These are phyloP conservation scores for Wickerhamiella bombiphila DNA, from an alignment of 805 yeast species.

Conservation along the genomic window DNA sequence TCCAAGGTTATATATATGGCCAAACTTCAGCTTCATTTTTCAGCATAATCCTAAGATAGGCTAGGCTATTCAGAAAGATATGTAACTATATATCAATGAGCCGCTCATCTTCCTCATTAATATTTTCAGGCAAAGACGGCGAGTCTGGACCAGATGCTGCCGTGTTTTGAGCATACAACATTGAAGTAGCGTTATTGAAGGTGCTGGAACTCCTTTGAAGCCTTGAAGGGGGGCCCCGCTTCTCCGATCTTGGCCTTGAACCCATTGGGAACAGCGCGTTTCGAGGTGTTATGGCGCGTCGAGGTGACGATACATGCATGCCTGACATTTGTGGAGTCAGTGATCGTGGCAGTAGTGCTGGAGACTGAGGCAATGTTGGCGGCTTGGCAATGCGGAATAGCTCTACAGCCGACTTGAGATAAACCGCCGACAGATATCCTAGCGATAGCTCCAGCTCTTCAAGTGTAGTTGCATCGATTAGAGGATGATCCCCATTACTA, in stretches of 20 bases:
- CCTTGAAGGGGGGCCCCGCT: no score
- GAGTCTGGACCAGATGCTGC: no score
- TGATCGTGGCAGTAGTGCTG: constrained; percentile 16
- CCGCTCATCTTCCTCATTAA: constrained; percentile 14
- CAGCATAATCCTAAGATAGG: no score
- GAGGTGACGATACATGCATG: background rate
- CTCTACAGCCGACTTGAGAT: constrained; percentile 67
- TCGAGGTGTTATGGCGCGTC: no score
- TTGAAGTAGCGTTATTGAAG: no score
- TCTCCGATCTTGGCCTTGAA: no score
- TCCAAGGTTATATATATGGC: no score
- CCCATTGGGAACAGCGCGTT: no score
- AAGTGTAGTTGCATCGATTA: constrained; percentile 49
- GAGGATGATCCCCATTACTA: constrained; percentile 52
- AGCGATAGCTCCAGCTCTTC: constrained; percentile 74
- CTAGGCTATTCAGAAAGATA: background rate
- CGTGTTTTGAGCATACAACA: no score
- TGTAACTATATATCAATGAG: constrained; percentile 15
- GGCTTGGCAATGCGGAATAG: constrained; percentile 42
- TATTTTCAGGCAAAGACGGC: no score
- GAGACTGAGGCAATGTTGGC: constrained; percentile 13
- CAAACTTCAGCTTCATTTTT: no score
- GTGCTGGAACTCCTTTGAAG: no score
- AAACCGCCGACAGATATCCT: constrained; percentile 72
- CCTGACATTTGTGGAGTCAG: background rate